Percentiles rank a stretch among this genome's conserved stretches.
These are phyloP conservation scores for Daldinia vernicosa DNA, from an alignment of 495 filamentous ascomycete genomes.

Conservation along the genomic window DNA sequence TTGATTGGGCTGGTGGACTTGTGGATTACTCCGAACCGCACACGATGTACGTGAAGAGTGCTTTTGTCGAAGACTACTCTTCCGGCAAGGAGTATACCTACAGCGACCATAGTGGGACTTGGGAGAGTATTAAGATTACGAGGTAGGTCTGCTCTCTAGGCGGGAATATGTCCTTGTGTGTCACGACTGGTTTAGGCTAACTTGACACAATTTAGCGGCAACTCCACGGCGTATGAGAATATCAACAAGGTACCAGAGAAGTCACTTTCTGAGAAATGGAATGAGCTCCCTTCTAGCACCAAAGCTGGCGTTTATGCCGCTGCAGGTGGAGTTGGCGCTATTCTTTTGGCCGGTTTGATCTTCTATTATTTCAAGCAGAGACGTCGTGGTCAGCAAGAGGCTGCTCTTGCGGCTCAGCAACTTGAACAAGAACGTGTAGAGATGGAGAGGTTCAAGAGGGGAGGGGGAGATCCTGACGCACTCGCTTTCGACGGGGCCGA, in stretches of 20 bases:
- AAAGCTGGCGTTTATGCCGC: constrained; percentile 71
- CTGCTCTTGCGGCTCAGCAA: constrained; percentile 62
- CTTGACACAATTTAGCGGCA: constrained; percentile 59
- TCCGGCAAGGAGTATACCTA: constrained; percentile 74
- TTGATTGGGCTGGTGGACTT: constrained; percentile 81
- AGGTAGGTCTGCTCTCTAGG: constrained; percentile 54
- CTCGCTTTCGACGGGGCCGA: constrained; percentile 52
- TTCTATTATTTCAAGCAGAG: constrained; percentile 75
- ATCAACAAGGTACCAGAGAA: constrained; percentile 55
- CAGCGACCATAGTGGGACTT: constrained; percentile 70
- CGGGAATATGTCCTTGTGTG: neutral
- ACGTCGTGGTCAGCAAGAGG: constrained; percentile 69
- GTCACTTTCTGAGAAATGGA: constrained; percentile 65
- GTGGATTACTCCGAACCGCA: constrained; percentile 78
- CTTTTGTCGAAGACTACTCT: constrained; percentile 72
- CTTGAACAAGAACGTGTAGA: constrained; percentile 70
- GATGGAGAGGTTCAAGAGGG: constrained; percentile 63
- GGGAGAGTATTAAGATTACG: constrained; percentile 75
- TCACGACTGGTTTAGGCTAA: neutral
- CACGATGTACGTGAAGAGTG: constrained; percentile 77
- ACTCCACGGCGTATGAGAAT: constrained; percentile 64
- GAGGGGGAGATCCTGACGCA: constrained; percentile 57
- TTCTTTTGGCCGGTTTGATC: constrained; percentile 56
- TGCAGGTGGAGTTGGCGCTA: constrained; percentile 59
- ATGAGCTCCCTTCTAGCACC: constrained; percentile 59